Base-by-base conservation (phyloP, 306 rosid genomes). In the Quercus agrifolia region DNA sequence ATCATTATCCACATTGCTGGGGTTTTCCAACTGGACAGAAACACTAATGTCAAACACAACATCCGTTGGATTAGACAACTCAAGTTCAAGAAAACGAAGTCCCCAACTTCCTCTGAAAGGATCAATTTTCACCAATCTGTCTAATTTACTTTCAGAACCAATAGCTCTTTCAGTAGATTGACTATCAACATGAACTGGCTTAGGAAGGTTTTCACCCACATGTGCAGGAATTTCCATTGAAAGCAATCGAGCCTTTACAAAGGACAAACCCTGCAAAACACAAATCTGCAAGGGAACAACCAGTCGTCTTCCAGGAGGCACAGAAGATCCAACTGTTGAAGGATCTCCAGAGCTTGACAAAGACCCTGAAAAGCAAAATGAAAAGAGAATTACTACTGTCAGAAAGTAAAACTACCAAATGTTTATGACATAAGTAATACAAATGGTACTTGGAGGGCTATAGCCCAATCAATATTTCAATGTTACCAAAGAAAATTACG, bases 211-310 rank as follows among this genome's bases (percentile, higher is more conserved):
- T 82, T 91, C 90, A 72, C 97, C 91, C 74, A 96, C 94, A 67
- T 90, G 90, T 41, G 98, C 99, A 72, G 99, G 98, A 91, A 96
- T 91, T 73, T 96, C 99, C 99, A 96, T 93, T 21, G 97, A 93
- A 77, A 96, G 98, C 85, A 96, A 86, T 64, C 90, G 91, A 73
- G 99, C 99, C 87, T 93, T 96, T 12, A 93, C 97, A 76, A 91
- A 90, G 69, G 96, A 96, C 87, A 96, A 82, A 74, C 99, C 97
- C 78, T 93, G 98, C 73, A 91, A 76, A 79, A 96, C 99, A 82
- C 97, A 96, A 80, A 93, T 90, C 83, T 91, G 94, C 84, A 96
- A 79, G 18, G 98, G 99, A 80, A 96, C 94, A 80, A 88, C 85
- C 80, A 96, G 89, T 80, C 96, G 96, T 85, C 97, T 89, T 52